Conservation (phyloP, 1,284 basidiomycete species). For the Abortiporus biennis region DNA sequence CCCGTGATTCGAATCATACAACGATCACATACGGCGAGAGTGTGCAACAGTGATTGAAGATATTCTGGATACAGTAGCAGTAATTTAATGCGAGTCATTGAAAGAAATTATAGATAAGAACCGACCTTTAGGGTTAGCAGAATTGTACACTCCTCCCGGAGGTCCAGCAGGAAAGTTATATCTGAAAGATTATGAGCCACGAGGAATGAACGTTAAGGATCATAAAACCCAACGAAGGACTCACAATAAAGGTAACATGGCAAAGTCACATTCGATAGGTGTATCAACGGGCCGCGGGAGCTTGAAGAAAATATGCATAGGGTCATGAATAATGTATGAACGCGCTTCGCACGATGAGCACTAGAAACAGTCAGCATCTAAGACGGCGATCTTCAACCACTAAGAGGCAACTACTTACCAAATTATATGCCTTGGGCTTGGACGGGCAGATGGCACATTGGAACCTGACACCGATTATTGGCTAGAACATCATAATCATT, state of each 20-base stretch:
- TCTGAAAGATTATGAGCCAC: too few species aligned
- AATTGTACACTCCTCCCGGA: conserved; percentile 31
- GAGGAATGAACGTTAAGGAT: conserved; percentile 5
- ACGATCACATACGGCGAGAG: conserved; percentile 66
- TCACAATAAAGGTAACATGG: conserved; percentile 69
- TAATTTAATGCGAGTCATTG: too few species aligned
- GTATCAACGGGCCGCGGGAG: conserved; percentile 71
- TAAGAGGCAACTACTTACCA: conserved; percentile 39
- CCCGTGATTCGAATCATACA: conserved; percentile 73
- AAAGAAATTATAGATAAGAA: too few species aligned
- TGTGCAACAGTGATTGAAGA: conserved; percentile 59
- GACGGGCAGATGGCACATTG: conserved; percentile 78
- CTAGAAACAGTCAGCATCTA: conserved; percentile 34
- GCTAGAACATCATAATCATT: too few species aligned
- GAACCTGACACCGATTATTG: conserved; percentile 65
- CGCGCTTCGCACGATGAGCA: conserved; percentile 73
- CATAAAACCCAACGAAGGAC: conserved; percentile 12
- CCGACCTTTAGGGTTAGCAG: conserved; percentile 55
- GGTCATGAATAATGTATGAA: conserved; percentile 76
- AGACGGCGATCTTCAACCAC: neutral
- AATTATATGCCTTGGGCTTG: conserved; percentile 49
- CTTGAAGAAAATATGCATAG: conserved; percentile 83
- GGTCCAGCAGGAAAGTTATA: conserved; percentile 69
- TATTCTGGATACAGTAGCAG: conserved; percentile 49
- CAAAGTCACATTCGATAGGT: conserved; percentile 52